Base-by-base conservation (phyloP, 2,329 filamentous ascomycete genomes). In the Cladophialophora psammophila region DNA sequence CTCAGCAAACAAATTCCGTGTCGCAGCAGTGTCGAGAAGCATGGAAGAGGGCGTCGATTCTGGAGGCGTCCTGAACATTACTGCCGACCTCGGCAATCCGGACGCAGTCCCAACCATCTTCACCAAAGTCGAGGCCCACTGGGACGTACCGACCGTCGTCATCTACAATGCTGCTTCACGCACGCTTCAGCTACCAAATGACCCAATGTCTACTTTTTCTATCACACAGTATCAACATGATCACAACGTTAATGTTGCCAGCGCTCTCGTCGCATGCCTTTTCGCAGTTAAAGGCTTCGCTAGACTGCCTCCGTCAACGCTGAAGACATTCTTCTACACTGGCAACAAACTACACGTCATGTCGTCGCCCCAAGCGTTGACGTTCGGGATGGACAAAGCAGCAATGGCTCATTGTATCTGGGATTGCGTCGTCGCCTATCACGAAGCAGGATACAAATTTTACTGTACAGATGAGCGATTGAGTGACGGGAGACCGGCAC, bases 381-480 rank as follows among this genome's bases (percentile, higher is more conserved):
- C 48, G 9, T 20, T 10, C 7, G 48, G 48, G 7, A 20, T 52
- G 9, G 48, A 7, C 18, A 52, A 52, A 20, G 7, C 48, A 10
- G 48, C 48, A 10, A 18, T 18, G 10, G 48, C 48, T 10, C 7
- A 10, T 7, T 12, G 10, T 9, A 52, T 52, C 7, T 52, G 48
- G 48, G 9, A 10, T 10, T 10, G 9, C 18, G 10, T 7, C 9
- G 18, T 18, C 7, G 48, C 48, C 7, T 52, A 52, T 20, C 7
- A 10, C 10, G 9, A 10, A 9, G 7, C 7, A 7, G 48, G 31
- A 35, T 57, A 57, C 34, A 57, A 57, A 40, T 58, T 58, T 31
- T 40, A 58, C 35, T 58, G 15, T 20, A 40, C 55, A 20, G 55
- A 58, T 31, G 32, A 42, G 55, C 34, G 55, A 9, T n/a, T 26